A percentile compares a stretch with the other conserved stretches of the same genome.
phyloP scores from a whole-genome alignment of 2,329 filamentous ascomycete genomes.

The Setomelanomma holmii region DNA sequence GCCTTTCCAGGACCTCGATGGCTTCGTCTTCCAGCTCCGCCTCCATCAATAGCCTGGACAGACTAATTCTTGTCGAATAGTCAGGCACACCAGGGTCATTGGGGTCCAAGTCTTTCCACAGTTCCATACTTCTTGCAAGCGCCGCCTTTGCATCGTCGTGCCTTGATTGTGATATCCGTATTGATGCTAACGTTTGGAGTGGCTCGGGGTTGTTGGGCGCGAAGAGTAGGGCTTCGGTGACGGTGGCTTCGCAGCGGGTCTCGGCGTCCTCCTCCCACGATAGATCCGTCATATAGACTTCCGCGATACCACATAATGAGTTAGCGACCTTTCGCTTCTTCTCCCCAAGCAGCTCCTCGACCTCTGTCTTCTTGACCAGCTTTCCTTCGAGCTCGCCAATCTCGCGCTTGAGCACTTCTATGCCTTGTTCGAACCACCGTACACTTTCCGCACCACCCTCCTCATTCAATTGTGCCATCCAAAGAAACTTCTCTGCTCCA shows the following conservation, averaged over 20 bases:
- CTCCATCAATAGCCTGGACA: conserved; percentile 88
- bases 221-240: conserved; percentile 88
- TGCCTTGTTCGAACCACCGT: conserved; percentile 70
- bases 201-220: conserved; percentile 83
- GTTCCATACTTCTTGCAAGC: conserved; percentile 76
- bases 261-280: conserved; percentile 92
- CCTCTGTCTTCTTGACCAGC: conserved; percentile 43
- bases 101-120: conserved; percentile 82
- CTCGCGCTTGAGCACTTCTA: conserved; percentile 73
- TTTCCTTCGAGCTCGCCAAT: conserved; percentile 68
- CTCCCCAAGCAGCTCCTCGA: conserved; percentile 61
- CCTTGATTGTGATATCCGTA: conserved; percentile 86
- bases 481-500: conserved; percentile 92
- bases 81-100: conserved; percentile 78
- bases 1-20: conserved; percentile 80
- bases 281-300: conserved; percentile 99
- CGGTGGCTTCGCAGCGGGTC: conserved; percentile 80
- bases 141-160: conserved; percentile 81
- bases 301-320: conserved; percentile 90
- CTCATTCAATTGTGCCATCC: conserved; percentile 86
- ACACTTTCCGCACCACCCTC: conserved; percentile 67
- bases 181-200: conserved; percentile 93
- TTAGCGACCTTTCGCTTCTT: conserved; percentile 84
- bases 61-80: conserved; percentile 83
- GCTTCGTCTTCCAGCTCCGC: conserved; percentile 85